Evolutionary conservation across 257 asterid genomes (phyloP).

Genomic region (Solanum habrochaites): DNA sequence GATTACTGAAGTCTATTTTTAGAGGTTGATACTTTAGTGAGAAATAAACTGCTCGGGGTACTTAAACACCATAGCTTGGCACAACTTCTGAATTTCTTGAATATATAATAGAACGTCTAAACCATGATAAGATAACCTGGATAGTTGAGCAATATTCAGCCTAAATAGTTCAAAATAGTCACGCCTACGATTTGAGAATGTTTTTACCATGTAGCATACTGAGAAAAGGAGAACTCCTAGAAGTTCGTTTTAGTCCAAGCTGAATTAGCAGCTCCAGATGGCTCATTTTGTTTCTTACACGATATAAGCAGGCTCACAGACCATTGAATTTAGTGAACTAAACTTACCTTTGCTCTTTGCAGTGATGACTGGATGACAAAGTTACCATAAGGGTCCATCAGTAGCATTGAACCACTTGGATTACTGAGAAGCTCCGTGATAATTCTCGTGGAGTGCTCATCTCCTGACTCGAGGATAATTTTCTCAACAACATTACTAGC

Average conservation of each 20-base stretch:
- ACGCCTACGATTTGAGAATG: too few relatives aligned
- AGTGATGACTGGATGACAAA: slow-evolving; percentile 69
- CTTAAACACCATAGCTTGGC: background rate
- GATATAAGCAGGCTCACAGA: background rate
- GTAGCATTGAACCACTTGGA: slow-evolving; percentile 32
- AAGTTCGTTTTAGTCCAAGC: background rate
- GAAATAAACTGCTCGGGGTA: background rate
- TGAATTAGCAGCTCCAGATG: background rate
- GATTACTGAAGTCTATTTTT: background rate
- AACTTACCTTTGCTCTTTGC: slow-evolving; percentile 31
- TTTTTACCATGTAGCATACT: too few relatives aligned
- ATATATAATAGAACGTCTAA: background rate
- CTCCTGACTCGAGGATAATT: slow-evolving; percentile 20
- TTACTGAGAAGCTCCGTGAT: slow-evolving; percentile 38
- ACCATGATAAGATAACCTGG: background rate
- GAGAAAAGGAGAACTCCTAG: too few relatives aligned
- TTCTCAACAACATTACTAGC: slow-evolving; percentile 82
- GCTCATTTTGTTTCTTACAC: background rate
- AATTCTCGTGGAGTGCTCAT: slow-evolving; percentile 10
- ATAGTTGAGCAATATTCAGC: background rate
- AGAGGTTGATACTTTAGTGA: background rate
- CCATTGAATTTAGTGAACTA: background rate
- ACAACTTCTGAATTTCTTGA: background rate
- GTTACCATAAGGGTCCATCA: slow-evolving; percentile 62
- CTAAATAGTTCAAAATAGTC: too few relatives aligned